Conservation (phyloP, 192 early-diverging fungal species). For the Podochytrium sp. region DNA sequence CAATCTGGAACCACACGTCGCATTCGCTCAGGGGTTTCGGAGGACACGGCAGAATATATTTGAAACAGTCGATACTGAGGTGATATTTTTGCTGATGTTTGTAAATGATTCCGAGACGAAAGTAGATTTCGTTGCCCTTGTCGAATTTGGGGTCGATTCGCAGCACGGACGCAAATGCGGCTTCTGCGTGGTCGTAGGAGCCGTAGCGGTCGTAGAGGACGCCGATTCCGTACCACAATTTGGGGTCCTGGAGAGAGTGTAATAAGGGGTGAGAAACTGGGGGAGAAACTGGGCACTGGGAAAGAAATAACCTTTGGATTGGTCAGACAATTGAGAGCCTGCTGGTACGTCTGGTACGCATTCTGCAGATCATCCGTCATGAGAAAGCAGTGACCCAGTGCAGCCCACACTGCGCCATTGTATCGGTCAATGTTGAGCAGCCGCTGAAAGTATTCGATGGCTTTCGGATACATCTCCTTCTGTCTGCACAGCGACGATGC, state of each 20-base stretch:
- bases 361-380: constrained; percentile 95
- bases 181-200: constrained; percentile 95
- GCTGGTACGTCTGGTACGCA: constrained; percentile 95
- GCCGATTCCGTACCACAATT: constrained; percentile 99
- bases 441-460: constrained; percentile 90
- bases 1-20: constrained; percentile 99
- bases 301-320: constrained; percentile 75
- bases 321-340: constrained; percentile 89
- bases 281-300: neutral
- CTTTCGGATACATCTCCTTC: constrained; percentile 83
- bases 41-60: constrained; percentile 82
- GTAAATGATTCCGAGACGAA: constrained; percentile 97
- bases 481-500: constrained; percentile 83
- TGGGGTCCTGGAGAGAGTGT: constrained; percentile 85
- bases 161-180: constrained; percentile 93
- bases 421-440: constrained; percentile 78
- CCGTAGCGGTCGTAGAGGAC: constrained; percentile 97
- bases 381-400: constrained; percentile 92
- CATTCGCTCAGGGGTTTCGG: constrained; percentile 93
- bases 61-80: constrained; percentile 82
- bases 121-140: constrained; percentile 97
- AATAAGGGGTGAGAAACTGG: constrained; percentile 10
- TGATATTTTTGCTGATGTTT: constrained; percentile 86
- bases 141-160: constrained; percentile 95
- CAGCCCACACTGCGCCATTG: constrained; percentile 96